These are phyloP conservation scores for Agrocybe pediades DNA, from an alignment of 768 basidiomycete genomes.

Conservation along the genomic window DNA sequence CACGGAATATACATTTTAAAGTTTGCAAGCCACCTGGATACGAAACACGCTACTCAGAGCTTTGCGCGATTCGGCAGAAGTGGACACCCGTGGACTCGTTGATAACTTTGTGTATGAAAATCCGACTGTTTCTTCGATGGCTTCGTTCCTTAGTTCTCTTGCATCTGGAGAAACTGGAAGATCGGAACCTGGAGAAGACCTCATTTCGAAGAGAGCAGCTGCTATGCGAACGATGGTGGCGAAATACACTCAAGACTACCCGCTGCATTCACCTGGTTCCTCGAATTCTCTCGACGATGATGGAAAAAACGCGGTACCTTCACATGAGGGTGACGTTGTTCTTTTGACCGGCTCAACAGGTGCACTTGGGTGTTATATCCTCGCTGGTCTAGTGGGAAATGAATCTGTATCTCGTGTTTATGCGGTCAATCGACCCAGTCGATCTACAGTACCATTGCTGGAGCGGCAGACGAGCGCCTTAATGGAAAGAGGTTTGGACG, in stretches of 20 bases:
- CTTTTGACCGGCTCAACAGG: slow-evolving; percentile 40
- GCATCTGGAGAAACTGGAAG: neutral
- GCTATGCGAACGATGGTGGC: slow-evolving; percentile 7
- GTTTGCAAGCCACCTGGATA: slow-evolving; percentile 15
- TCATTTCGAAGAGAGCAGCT: neutral
- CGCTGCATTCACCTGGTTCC: neutral
- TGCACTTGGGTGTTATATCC: slow-evolving; percentile 32
- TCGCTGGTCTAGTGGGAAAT: slow-evolving; percentile 28
- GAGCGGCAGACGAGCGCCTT: slow-evolving; percentile 10
- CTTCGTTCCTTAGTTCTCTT: slow-evolving; percentile 1
- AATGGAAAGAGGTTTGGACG: neutral
- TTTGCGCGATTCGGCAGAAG: neutral
- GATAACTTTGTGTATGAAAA: slow-evolving; percentile 13
- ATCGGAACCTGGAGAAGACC: neutral
- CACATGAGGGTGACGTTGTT: slow-evolving; percentile 16
- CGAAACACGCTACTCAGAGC: slow-evolving; percentile 10
- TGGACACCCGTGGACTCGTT: slow-evolving; percentile 4
- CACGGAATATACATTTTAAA: neutral
- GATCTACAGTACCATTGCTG: neutral
- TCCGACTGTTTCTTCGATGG: slow-evolving; percentile 4
- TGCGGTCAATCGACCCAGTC: slow-evolving; percentile 32
- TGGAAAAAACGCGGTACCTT: too few species aligned
- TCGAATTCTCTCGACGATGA: neutral
- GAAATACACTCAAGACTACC: slow-evolving; percentile 4
- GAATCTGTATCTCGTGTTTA: slow-evolving; percentile 26